Conservation (phyloP, 2,329 filamentous ascomycete species). For the Aaosphaeria pasadenensis region DNA sequence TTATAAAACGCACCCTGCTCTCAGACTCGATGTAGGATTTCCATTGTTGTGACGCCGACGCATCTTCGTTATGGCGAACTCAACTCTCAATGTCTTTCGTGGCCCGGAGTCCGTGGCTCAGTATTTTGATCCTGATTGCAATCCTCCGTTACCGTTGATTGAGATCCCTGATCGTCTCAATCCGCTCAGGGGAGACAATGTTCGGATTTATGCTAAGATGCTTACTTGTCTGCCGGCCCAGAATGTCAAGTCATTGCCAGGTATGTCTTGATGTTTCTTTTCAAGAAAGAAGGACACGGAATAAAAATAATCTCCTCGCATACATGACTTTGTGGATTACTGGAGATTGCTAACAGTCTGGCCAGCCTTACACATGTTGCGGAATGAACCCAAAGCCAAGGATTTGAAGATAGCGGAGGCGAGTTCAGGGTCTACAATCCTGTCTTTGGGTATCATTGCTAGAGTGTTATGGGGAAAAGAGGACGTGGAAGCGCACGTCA, state of each 20-base stretch:
- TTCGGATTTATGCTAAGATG: conserved; percentile 65
- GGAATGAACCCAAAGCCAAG: conserved; percentile 40
- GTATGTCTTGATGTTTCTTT: conserved; percentile 22
- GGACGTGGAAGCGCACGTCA: conserved; percentile 55
- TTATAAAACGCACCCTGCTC: too few relatives aligned
- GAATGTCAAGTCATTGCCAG: conserved; percentile 63
- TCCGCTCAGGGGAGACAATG: conserved; percentile 55
- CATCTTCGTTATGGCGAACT: neutral
- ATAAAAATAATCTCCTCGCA: neutral
- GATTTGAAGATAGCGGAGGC: conserved; percentile 58
- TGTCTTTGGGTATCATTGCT: conserved; percentile 57
- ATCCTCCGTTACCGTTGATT: conserved; percentile 59
- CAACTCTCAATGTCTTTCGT: conserved; percentile 55
- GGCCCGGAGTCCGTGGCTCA: conserved; percentile 56
- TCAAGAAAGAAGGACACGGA: neutral
- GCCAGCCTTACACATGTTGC: conserved; percentile 52
- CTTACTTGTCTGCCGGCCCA: conserved; percentile 63
- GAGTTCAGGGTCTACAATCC: conserved; percentile 61
- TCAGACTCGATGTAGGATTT: neutral
- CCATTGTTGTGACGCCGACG: neutral
- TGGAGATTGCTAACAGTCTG: neutral
- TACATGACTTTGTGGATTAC: too few relatives aligned
- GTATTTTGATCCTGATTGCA: conserved; percentile 59
- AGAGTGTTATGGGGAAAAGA: conserved; percentile 51
- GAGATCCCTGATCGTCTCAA: conserved; percentile 59